Percentiles rank a stretch among this genome's conserved stretches.
These are phyloP conservation scores for Starmerella davenportii DNA, from an alignment of 805 yeast genomes.

Conservation along the genomic window DNA sequence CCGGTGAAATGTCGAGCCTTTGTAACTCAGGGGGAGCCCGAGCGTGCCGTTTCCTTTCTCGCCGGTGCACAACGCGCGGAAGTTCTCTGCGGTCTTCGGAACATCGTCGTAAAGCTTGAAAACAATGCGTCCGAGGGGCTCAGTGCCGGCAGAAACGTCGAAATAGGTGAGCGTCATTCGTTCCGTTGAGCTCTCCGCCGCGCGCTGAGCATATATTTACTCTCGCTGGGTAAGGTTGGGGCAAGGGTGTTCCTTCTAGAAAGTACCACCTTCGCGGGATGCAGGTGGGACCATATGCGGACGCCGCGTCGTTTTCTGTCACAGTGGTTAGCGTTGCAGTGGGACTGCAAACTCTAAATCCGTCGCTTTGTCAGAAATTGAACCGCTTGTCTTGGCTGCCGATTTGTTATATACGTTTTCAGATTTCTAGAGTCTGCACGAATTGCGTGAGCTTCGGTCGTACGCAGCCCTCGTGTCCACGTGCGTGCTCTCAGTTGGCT, in stretches of 20 bases:
- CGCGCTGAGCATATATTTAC: not conserved
- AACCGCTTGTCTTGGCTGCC: too few relatives aligned
- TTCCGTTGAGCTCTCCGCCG: not conserved
- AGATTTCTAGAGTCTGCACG: too few relatives aligned
- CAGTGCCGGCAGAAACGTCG: slow-evolving; percentile 60
- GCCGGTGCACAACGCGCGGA: slow-evolving; percentile 76
- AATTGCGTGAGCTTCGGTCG: too few relatives aligned
- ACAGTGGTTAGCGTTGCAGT: too few relatives aligned
- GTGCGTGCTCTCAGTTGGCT: too few relatives aligned
- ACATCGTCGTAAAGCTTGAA: slow-evolving; percentile 54
- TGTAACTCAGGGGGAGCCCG: slow-evolving; percentile 55
- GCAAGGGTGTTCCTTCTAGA: not conserved
- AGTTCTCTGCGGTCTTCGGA: slow-evolving; percentile 81
- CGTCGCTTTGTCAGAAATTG: too few relatives aligned
- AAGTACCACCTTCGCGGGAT: too few relatives aligned
- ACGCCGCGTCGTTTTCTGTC: too few relatives aligned
- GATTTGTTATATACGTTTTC: too few relatives aligned
- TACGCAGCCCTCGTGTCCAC: too few relatives aligned
- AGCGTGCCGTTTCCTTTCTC: slow-evolving; percentile 48
- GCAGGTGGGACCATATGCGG: too few relatives aligned
- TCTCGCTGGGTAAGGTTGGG: not conserved
- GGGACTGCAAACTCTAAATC: too few relatives aligned
- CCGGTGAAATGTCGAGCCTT: slow-evolving; percentile 82
- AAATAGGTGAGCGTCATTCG: slow-evolving; percentile 21
- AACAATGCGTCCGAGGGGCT: slow-evolving; percentile 53